Base-by-base conservation (phyloP, 2,329 filamentous ascomycete species). In the Pseudogymnoascus sp. region DNA sequence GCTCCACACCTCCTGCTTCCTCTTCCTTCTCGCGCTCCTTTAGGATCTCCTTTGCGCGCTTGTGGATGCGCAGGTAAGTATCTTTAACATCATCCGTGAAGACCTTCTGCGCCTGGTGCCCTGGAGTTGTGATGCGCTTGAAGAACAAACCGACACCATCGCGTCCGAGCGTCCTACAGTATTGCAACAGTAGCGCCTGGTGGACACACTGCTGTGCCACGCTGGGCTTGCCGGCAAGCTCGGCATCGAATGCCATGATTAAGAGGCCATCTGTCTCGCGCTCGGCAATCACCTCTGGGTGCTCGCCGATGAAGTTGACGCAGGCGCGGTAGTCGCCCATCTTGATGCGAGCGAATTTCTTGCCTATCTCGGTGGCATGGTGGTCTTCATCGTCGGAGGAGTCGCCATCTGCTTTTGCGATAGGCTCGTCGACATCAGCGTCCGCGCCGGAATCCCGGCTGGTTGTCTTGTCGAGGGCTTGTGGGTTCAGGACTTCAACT, bases 91-190 rank as follows among this genome's bases (percentile, higher is more conserved):
- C 94, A 74, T 96, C 93, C 73, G 84, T 85, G 79, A 99, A 99
- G 48, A 97, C 82, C 48, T 90, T 91, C 70, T 89, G 87, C 5
- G 94, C 95, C 76, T 96, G 88, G 75, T 99, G 93, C 33, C 88
- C 90, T 69, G 85, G 86, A 3, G 89, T 96, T 21, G 89, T 94
- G 74, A 99, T 92, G 63, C 93, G 88, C 77, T 94, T 96, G 83
- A 99, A 99, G 80, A 99, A 99, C 31, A 97, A 77, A 5, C 85
- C 83, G 7, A 97, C 92, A 21, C 93, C 93, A 69, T 97, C 91
- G 66, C 85, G 86, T 5, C 69, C 70, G 12, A 99, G 81, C 42
- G 91, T 88, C 8, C 93, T 86, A 77, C 94, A 99, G 78, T 99
- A 99, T 74, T 99, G 94, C 40, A 99, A 78, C 10, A 99, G 80